Conservation (phyloP, 768 basidiomycete genomes). For the Saitozyma podzolica region DNA sequence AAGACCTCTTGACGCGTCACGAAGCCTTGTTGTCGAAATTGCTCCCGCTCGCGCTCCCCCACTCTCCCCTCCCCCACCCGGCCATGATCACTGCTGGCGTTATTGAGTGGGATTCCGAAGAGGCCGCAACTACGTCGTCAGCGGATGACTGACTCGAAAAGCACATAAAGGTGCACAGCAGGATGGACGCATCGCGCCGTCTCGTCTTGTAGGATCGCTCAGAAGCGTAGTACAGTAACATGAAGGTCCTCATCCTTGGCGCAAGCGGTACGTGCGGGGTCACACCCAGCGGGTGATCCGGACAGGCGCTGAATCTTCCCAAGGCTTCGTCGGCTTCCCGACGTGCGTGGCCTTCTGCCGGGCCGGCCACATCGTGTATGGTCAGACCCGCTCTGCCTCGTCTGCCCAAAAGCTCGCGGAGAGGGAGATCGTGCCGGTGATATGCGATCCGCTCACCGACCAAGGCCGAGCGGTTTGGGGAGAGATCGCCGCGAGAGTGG, state of each 20-base stretch:
- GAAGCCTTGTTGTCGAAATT: too few relatives aligned
- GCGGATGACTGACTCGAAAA: too few relatives aligned
- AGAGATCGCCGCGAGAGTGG: conserved; percentile 13
- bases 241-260: conserved; percentile 50
- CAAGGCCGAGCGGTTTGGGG: conserved; percentile 19
- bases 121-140: too few relatives aligned
- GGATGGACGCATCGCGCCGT: too few relatives aligned
- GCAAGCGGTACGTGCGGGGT: conserved; percentile 42
- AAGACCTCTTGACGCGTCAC: too few relatives aligned
- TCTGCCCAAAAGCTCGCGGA: conserved; percentile 52
- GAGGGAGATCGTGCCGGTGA: conserved; percentile 57
- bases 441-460: conserved; percentile 19
- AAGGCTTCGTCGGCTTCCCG: conserved; percentile 56
- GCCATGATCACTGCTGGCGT: too few relatives aligned
- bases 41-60: too few relatives aligned
- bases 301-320: neutral
- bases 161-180: too few relatives aligned
- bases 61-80: too few relatives aligned
- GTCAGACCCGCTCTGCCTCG: conserved; percentile 53
- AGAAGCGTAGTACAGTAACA: conserved; percentile 9
- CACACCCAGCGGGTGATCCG: neutral
- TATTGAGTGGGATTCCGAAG: too few relatives aligned
- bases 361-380: conserved; percentile 58
- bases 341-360: conserved; percentile 56
- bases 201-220: neutral